Conservation (phyloP, 2,329 filamentous ascomycete genomes). For the Chaetomium sp. region DNA sequence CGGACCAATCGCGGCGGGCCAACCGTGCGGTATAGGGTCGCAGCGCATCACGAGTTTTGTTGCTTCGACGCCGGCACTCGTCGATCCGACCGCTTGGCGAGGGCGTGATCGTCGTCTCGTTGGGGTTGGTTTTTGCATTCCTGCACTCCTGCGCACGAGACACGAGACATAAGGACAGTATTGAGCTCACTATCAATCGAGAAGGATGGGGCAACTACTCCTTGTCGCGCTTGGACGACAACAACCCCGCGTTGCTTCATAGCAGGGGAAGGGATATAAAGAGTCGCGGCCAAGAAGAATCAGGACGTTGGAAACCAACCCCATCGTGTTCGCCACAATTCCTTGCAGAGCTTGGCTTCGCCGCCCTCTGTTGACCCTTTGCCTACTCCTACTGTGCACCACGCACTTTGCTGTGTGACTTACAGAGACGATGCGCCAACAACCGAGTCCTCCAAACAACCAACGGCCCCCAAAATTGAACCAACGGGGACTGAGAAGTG, state of each 20-base stretch:
- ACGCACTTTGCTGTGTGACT: no score
- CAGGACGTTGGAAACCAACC: no score
- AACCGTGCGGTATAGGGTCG: background rate
- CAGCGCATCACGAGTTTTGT: conserved; percentile 4
- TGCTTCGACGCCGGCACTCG: conserved; percentile 17
- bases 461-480: no score
- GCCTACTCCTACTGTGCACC: no score
- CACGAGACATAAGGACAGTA: no score
- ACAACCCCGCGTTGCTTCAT: no score
- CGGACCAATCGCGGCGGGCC: conserved; percentile 8
- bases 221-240: no score
- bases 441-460: no score
- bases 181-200: background rate
- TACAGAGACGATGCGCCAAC: no score
- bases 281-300: background rate
- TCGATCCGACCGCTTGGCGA: conserved; percentile 9
- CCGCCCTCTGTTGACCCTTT: background rate
- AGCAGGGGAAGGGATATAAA: background rate
- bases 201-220: no score
- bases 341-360: background rate
- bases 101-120: conserved; percentile 12
- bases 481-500: no score
- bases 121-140: background rate
- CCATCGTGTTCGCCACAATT: background rate
- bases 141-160: no score